A percentile compares a stretch with the other conserved stretches of the same genome.
Evolutionary conservation across 108 stramenopile genomes (phyloP).

Genomic region (Cyclotella choctawhatcheeana): DNA sequence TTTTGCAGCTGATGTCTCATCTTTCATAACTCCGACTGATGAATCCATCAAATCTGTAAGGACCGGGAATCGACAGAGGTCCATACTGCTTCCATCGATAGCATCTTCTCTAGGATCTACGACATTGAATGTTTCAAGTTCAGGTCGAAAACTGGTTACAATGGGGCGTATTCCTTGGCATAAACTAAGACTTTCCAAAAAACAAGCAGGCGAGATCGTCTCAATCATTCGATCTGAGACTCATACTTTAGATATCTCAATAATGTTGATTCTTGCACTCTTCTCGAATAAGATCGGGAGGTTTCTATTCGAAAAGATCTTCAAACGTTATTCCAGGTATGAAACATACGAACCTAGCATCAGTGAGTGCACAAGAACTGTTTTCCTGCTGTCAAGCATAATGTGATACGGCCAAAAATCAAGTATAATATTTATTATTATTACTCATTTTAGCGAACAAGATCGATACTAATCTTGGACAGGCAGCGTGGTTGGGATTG

Average conservation of each 20-base stretch:
- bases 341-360: conserved; percentile 36
- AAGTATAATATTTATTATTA: too few relatives aligned
- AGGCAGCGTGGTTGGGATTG: conserved; percentile 44
- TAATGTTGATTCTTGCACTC: conserved; percentile 24
- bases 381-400: too few relatives aligned
- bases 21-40: background rate
- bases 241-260: conserved; percentile 20
- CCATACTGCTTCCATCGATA: background rate
- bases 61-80: background rate
- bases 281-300: conserved; percentile 26
- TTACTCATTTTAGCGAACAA: too few relatives aligned
- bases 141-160: conserved; percentile 31
- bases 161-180: conserved; percentile 51
- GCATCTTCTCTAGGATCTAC: background rate
- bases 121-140: background rate
- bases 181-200: conserved; percentile 30
- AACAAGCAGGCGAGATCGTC: conserved; percentile 27
- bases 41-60: background rate
- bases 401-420: too few relatives aligned
- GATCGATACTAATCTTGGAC: conserved; percentile 24
- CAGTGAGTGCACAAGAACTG: too few relatives aligned
- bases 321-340: conserved; percentile 18
- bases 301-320: conserved; percentile 27
- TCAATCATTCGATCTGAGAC: conserved; percentile 48
- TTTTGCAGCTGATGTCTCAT: background rate